Percentiles rank a stretch among this genome's conserved stretches.
These are phyloP conservation scores for Orbilia javanica DNA, from an alignment of 2,329 filamentous ascomycete genomes.

Conservation along the genomic window DNA sequence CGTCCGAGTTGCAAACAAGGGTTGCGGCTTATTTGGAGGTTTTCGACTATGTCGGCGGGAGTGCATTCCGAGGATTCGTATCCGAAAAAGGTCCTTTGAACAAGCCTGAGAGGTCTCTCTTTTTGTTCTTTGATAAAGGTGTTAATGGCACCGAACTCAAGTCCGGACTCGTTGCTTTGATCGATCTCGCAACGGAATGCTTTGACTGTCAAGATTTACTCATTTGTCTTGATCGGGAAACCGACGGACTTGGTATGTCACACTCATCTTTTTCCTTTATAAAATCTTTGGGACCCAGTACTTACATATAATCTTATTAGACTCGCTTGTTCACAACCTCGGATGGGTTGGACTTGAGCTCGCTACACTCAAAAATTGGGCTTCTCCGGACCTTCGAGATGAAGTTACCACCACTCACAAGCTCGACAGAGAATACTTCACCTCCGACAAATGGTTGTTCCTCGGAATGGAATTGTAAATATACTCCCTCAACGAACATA, in stretches of 20 bases:
- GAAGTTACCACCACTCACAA: constrained; percentile 52
- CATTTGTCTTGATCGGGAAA: constrained; percentile 82
- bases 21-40: constrained; percentile 79
- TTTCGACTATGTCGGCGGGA: constrained; percentile 86
- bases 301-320: constrained; percentile 48
- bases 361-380: constrained; percentile 82
- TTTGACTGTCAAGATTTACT: constrained; percentile 83
- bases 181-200: constrained; percentile 84
- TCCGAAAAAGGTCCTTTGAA: constrained; percentile 68
- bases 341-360: constrained; percentile 94
- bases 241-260: constrained; percentile 67
- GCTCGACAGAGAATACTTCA: constrained; percentile 69
- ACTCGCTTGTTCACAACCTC: constrained; percentile 79
- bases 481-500: constrained; percentile 39
- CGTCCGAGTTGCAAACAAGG: constrained; percentile 61
- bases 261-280: background rate
- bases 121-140: constrained; percentile 84
- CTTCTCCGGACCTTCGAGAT: constrained; percentile 66
- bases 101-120: constrained; percentile 77
- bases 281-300: background rate
- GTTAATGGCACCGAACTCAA: constrained; percentile 60
- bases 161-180: constrained; percentile 83
- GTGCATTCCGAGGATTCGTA: constrained; percentile 87
- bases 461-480: constrained; percentile 85
- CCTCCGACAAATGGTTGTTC: constrained; percentile 85